A percentile compares a stretch with the other conserved stretches of the same genome.
Conservation (phyloP, 371 early-diverging fungal genomes). For the Mucor mucedo region DNA sequence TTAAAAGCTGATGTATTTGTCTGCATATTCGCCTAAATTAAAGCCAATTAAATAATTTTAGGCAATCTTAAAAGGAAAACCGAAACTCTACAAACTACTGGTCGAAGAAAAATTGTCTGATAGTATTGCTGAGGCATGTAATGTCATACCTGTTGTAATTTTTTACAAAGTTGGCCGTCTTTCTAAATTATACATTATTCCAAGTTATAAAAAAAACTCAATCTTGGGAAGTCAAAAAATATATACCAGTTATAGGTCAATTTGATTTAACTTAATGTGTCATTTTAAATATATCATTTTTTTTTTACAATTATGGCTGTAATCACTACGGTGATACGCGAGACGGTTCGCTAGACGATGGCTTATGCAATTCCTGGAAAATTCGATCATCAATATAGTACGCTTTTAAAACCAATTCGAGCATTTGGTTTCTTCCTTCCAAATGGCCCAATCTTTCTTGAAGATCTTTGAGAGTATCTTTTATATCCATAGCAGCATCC, state of each 20-base stretch:
- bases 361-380: constrained; percentile 16
- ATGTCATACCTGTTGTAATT: too few species aligned
- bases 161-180: too few species aligned
- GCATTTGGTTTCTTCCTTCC: constrained; percentile 24
- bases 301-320: too few species aligned
- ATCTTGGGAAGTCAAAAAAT: too few species aligned
- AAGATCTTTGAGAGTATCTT: not conserved
- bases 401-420: constrained; percentile 24
- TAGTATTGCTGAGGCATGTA: constrained; percentile 20
- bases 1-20: constrained; percentile 19
- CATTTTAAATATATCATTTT: too few species aligned
- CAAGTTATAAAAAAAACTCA: too few species aligned
- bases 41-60: constrained; percentile 14
- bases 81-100: constrained; percentile 10
- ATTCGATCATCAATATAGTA: constrained; percentile 31
- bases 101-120: constrained; percentile 18
- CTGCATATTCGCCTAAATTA: constrained; percentile 19
- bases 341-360: too few species aligned
- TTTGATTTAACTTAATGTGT: too few species aligned
- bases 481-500: too few species aligned
- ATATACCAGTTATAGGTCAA: too few species aligned
- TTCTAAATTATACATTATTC: too few species aligned
- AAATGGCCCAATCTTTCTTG: constrained; percentile 1
- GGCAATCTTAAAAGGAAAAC: constrained; percentile 5
- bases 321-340: too few species aligned